A percentile compares a stretch with the other conserved stretches of the same genome.
These are phyloP conservation scores for Trichoderma sp. DNA, from an alignment of 2,329 filamentous ascomycete species.

Conservation along the genomic window DNA sequence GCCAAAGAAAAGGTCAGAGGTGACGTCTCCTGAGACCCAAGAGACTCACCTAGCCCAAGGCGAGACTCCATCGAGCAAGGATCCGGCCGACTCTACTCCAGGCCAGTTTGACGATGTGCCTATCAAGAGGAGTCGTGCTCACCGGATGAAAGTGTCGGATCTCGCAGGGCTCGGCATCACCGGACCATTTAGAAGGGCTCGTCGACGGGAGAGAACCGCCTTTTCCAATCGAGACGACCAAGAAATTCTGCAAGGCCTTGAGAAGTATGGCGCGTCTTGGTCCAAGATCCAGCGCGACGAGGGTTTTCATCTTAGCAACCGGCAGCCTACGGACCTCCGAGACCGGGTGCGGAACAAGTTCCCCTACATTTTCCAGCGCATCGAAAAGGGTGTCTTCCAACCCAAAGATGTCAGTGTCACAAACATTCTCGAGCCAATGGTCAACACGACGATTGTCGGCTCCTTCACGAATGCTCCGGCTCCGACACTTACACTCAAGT, in stretches of 20 bases:
- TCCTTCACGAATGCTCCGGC: constrained; percentile 36
- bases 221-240: constrained; percentile 62
- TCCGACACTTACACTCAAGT: constrained; percentile 37
- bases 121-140: constrained; percentile 50
- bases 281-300: constrained; percentile 62
- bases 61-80: constrained; percentile 26
- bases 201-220: constrained; percentile 56
- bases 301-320: constrained; percentile 53
- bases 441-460: constrained; percentile 49
- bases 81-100: constrained; percentile 26
- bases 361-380: constrained; percentile 53
- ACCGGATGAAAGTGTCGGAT: constrained; percentile 55
- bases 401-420: constrained; percentile 40
- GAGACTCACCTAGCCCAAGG: constrained; percentile 54
- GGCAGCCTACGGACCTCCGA: constrained; percentile 61
- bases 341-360: constrained; percentile 64
- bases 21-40: constrained; percentile 36
- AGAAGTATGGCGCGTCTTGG: constrained; percentile 61
- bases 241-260: constrained; percentile 59
- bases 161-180: constrained; percentile 57
- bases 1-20: constrained; percentile 40
- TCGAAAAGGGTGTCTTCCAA: constrained; percentile 53
- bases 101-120: constrained; percentile 36
- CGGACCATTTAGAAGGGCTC: constrained; percentile 60
- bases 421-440: constrained; percentile 49